Conservation (phyloP, 2,329 filamentous ascomycete genomes). For the Coniochaeta sp. region DNA sequence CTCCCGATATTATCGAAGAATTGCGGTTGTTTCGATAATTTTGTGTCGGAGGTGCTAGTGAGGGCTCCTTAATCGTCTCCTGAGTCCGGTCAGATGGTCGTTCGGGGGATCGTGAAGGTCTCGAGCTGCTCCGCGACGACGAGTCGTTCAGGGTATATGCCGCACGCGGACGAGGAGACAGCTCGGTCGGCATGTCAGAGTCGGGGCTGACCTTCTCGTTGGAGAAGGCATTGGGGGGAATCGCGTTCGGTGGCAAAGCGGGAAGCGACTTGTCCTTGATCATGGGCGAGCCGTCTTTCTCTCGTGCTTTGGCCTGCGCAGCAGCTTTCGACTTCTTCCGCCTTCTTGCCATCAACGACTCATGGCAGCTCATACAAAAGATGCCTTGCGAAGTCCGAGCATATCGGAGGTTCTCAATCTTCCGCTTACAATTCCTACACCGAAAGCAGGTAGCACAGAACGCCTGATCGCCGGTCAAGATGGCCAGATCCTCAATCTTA, state of each 20-base stretch:
- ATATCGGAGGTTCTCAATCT: constrained; percentile 97
- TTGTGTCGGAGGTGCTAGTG: constrained; percentile 63
- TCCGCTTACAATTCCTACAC: constrained; percentile 96
- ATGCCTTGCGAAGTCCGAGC: constrained; percentile 96
- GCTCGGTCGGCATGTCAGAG: constrained; percentile 60
- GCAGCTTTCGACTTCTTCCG: constrained; percentile 76
- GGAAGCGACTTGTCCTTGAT: constrained; percentile 88
- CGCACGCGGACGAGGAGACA: constrained; percentile 54
- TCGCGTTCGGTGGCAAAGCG: constrained; percentile 73
- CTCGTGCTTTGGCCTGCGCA: constrained; percentile 51
- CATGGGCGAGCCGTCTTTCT: constrained; percentile 57
- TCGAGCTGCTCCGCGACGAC: constrained; percentile 46
- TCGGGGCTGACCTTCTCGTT: constrained; percentile 51
- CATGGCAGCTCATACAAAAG: constrained; percentile 98
- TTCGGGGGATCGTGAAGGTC: constrained; percentile 47
- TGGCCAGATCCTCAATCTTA: constrained; percentile 97
- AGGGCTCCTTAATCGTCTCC: constrained; percentile 42
- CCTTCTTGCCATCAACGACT: constrained; percentile 87
- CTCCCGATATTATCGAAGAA: constrained; percentile 52
- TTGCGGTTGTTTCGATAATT: constrained; percentile 74
- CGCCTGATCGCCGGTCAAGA: constrained; percentile 93
- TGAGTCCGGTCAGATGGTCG: constrained; percentile 17
- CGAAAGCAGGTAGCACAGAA: constrained; percentile 97
- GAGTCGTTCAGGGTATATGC: constrained; percentile 44
- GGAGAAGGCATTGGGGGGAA: constrained; percentile 55